Percentiles rank a stretch among this genome's conserved stretches.
Evolutionary conservation across 2,329 filamentous ascomycete species (phyloP).

Genomic region (Cladophialophora carrionii): DNA sequence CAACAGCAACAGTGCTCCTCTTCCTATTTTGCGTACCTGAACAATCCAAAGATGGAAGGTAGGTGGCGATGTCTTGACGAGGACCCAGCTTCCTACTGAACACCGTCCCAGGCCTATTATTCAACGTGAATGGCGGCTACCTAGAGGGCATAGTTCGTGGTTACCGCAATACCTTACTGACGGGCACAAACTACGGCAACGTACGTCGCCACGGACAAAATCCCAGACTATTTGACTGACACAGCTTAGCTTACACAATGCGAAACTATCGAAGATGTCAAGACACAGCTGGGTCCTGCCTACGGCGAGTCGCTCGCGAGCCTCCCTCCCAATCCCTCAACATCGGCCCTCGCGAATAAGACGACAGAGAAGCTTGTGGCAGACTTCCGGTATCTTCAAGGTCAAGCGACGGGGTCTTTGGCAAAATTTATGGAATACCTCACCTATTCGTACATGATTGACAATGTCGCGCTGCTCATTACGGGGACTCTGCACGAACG

Average conservation of each 20-base stretch:
- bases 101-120: slow-evolving; percentile 69
- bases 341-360: slow-evolving; percentile 89
- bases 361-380: slow-evolving; percentile 97
- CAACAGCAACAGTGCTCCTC: neutral
- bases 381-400: slow-evolving; percentile 94
- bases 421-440: slow-evolving; percentile 97
- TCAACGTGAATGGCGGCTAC: slow-evolving; percentile 92
- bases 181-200: slow-evolving; percentile 82
- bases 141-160: slow-evolving; percentile 96
- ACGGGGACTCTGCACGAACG: slow-evolving; percentile 96
- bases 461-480: slow-evolving; percentile 96
- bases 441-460: slow-evolving; percentile 99
- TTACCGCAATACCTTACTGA: slow-evolving; percentile 92
- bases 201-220: neutral
- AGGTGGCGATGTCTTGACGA: slow-evolving; percentile 7
- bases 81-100: slow-evolving; percentile 17
- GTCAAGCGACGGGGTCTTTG: slow-evolving; percentile 87
- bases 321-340: slow-evolving; percentile 94
- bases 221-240: slow-evolving; percentile 14
- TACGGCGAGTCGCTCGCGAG: slow-evolving; percentile 96
- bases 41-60: slow-evolving; percentile 32
- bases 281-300: slow-evolving; percentile 92
- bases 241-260: slow-evolving; percentile 33
- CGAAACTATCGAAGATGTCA: slow-evolving; percentile 70
- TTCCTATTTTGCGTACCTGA: neutral